Conservation (phyloP, 805 yeast genomes). For the Novakomyces olei region DNA sequence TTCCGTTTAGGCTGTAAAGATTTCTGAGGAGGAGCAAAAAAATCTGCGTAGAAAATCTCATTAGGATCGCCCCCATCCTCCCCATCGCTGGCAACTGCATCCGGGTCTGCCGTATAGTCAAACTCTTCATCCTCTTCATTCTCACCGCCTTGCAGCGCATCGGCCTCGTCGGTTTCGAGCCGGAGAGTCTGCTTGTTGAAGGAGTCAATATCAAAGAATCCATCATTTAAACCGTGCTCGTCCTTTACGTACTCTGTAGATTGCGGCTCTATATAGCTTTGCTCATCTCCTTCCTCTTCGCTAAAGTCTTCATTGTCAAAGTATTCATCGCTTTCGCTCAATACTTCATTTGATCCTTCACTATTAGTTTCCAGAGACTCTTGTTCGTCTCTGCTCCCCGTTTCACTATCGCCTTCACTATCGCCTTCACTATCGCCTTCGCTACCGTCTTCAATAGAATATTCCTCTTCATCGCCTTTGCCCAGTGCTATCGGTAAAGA, state of each 20-base stretch:
- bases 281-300: constrained; percentile 13
- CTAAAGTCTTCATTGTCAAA: constrained; percentile 10
- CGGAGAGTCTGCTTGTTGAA: constrained; percentile 57
- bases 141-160: constrained; percentile 16
- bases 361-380: no score
- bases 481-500: no score
- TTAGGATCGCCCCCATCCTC: constrained; percentile 13
- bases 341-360: no score
- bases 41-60: constrained; percentile 18
- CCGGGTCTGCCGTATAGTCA: constrained; percentile 22
- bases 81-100: constrained; percentile 20
- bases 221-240: constrained; percentile 53
- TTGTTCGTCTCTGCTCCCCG: no score
- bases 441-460: no score
- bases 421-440: no score
- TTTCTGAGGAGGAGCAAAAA: constrained; percentile 18
- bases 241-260: constrained; percentile 23
- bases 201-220: constrained; percentile 63
- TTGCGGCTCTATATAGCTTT: constrained; percentile 11
- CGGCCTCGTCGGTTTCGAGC: constrained; percentile 22
- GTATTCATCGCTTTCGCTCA: constrained; percentile 11
- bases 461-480: no score
- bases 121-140: constrained; percentile 26
- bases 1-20: constrained; percentile 4
- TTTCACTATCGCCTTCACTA: no score